Evolutionary conservation across 495 filamentous ascomycete species (phyloP).

Genomic region (Hapsidospora chrysogenum): DNA sequence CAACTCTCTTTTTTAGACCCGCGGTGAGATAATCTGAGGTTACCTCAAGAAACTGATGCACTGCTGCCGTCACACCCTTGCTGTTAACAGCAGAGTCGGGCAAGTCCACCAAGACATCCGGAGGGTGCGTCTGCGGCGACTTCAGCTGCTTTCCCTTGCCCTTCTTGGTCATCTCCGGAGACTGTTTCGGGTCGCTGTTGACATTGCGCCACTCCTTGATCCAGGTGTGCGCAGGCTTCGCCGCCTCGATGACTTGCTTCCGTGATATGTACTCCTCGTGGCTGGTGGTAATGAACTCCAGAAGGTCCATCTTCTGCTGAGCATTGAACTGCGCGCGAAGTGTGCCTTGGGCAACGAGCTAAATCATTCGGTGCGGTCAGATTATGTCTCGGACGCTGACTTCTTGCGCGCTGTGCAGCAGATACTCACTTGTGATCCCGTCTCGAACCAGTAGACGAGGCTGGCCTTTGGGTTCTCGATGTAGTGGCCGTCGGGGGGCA

Average conservation of each 20-base stretch:
- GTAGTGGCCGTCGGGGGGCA: slow-evolving; percentile 43
- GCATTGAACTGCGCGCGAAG: slow-evolving; percentile 49
- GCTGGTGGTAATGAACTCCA: slow-evolving; percentile 45
- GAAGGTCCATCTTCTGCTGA: slow-evolving; percentile 53
- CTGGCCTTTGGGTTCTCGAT: slow-evolving; percentile 45
- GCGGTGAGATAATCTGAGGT: slow-evolving; percentile 1
- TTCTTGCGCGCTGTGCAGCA: slow-evolving; percentile 20
- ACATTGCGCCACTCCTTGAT: slow-evolving; percentile 35
- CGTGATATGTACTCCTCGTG: slow-evolving; percentile 58
- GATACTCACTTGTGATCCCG: slow-evolving; percentile 46
- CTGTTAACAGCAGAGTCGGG: slow-evolving; percentile 47
- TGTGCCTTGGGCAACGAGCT: slow-evolving; percentile 48
- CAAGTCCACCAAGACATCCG: slow-evolving; percentile 31
- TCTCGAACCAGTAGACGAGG: slow-evolving; percentile 58
- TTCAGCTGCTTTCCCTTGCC: slow-evolving; percentile 34
- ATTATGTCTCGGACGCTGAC: slow-evolving; percentile 25
- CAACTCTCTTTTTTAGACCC: not conserved
- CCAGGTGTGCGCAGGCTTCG: slow-evolving; percentile 35
- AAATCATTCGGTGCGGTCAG: no score
- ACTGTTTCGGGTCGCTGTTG: slow-evolving; percentile 45
- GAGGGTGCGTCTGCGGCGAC: slow-evolving; percentile 30
- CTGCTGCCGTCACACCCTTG: slow-evolving; percentile 40
- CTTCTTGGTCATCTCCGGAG: slow-evolving; percentile 59
- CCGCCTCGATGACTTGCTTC: slow-evolving; percentile 33
- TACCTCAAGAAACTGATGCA: slow-evolving; percentile 59